Conservation (phyloP, 2,329 filamentous ascomycete genomes). For the Sclerotinia borealis region DNA sequence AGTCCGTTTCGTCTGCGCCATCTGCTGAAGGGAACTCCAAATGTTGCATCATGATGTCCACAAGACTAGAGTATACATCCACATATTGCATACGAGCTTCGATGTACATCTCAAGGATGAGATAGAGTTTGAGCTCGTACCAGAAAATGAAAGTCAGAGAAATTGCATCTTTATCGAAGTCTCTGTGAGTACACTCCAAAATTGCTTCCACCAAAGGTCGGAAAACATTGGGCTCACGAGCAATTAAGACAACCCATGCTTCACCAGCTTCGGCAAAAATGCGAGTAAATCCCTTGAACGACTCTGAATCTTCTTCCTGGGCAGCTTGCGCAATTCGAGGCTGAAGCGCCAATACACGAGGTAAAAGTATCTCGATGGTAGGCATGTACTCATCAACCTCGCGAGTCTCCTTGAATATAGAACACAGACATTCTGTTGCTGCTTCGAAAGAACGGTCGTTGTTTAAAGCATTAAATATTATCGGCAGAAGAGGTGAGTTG, state of each 20-base stretch:
- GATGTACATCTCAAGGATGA: constrained; percentile 85
- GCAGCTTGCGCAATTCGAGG: constrained; percentile 71
- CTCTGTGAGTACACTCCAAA: constrained; percentile 82
- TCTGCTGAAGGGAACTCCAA: constrained; percentile 76
- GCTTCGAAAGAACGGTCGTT: constrained; percentile 75
- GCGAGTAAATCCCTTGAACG: constrained; percentile 81
- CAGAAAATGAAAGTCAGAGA: constrained; percentile 94
- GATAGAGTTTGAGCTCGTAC: constrained; percentile 96
- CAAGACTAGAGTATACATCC: constrained; percentile 80
- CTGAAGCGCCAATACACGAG: constrained; percentile 67
- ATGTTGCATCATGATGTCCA: constrained; percentile 88
- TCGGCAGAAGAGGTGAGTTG: constrained; percentile 74
- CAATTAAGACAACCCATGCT: constrained; percentile 88
- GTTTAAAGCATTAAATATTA: constrained; percentile 72
- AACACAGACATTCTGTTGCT: constrained; percentile 86
- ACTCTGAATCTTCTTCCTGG: constrained; percentile 76
- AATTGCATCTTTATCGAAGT: constrained; percentile 85
- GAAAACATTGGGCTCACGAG: constrained; percentile 76
- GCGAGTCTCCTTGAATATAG: constrained; percentile 83
- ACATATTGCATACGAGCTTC: constrained; percentile 70
- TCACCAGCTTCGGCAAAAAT: constrained; percentile 91
- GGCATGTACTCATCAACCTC: constrained; percentile 88
- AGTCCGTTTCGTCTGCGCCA: constrained; percentile 63
- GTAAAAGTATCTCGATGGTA: constrained; percentile 76
- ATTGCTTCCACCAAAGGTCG: constrained; percentile 80